A percentile compares a stretch with the other conserved stretches of the same genome.
Conservation (phyloP, 2,329 filamentous ascomycete species). For the Didymella keratinophila region DNA sequence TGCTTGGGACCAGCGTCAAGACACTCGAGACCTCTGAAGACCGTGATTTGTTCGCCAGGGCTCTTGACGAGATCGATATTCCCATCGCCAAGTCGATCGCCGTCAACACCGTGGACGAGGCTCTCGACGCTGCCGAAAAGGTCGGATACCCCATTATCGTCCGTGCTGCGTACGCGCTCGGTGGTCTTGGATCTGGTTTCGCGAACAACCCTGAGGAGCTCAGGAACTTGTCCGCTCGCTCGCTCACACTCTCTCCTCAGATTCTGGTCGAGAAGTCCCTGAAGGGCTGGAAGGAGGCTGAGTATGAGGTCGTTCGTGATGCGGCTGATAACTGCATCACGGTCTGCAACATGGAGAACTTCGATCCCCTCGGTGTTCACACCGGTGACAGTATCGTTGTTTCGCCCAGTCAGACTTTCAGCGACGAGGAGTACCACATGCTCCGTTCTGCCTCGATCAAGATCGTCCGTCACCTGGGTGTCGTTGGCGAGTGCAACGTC, state of each 20-base stretch:
- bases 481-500: slow-evolving; percentile 98
- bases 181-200: slow-evolving; percentile 95
- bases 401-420: slow-evolving; percentile 94
- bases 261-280: slow-evolving; percentile 98
- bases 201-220: slow-evolving; percentile 94
- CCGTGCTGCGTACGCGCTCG: slow-evolving; percentile 93
- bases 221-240: slow-evolving; percentile 89
- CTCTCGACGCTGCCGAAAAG: slow-evolving; percentile 81
- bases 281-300: slow-evolving; percentile 99
- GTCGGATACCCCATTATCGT: slow-evolving; percentile 98
- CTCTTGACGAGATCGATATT: slow-evolving; percentile 95
- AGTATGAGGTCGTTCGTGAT: slow-evolving; percentile 98
- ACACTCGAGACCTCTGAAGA: slow-evolving; percentile 96
- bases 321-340: slow-evolving; percentile 99
- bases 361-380: slow-evolving; percentile 95
- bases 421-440: slow-evolving; percentile 99
- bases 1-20: slow-evolving; percentile 92
- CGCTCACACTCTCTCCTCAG: slow-evolving; percentile 91
- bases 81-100: slow-evolving; percentile 97
- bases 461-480: slow-evolving; percentile 94
- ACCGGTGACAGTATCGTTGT: slow-evolving; percentile 99
- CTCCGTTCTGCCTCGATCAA: slow-evolving; percentile 96
- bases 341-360: slow-evolving; percentile 99
- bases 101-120: slow-evolving; percentile 89
- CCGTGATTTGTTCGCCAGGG: slow-evolving; percentile 93